Conservation (phyloP, 106 monocot genomes). For the Alisma plantagoaquatica region DNA sequence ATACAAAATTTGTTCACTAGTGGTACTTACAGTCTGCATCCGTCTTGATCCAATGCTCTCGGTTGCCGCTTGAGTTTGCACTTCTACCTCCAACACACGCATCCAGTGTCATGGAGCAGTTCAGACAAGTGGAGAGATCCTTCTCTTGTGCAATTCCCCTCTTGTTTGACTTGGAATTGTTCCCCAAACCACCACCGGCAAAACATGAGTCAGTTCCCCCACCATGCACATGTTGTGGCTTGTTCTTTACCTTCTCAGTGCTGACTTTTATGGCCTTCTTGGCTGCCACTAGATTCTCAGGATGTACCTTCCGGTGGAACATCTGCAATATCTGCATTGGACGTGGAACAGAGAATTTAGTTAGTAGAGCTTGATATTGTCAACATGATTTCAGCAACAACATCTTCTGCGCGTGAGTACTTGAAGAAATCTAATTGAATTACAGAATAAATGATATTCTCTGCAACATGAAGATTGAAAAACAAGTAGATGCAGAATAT, state of each 20-base stretch:
- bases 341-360: background rate
- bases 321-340: constrained; percentile 76
- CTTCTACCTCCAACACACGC: background rate
- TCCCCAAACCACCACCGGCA: background rate
- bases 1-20: too few species aligned
- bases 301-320: constrained; percentile 71
- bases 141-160: background rate
- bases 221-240: too few species aligned
- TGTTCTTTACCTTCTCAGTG: background rate
- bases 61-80: constrained; percentile 19
- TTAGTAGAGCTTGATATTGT: background rate
- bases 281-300: constrained; percentile 20
- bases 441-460: too few species aligned
- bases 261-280: constrained; percentile 22
- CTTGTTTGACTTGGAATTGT: background rate
- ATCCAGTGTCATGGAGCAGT: background rate
- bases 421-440: too few species aligned
- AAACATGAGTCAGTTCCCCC: too few species aligned
- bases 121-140: background rate
- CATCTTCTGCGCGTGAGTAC: too few species aligned
- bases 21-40: constrained; percentile 88
- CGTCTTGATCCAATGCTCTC: constrained; percentile 73
- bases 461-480: too few species aligned
- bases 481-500: too few species aligned
- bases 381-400: too few species aligned